Base-by-base conservation (phyloP, 2,329 filamentous ascomycete genomes). In the Cryoendolithus antarcticus region DNA sequence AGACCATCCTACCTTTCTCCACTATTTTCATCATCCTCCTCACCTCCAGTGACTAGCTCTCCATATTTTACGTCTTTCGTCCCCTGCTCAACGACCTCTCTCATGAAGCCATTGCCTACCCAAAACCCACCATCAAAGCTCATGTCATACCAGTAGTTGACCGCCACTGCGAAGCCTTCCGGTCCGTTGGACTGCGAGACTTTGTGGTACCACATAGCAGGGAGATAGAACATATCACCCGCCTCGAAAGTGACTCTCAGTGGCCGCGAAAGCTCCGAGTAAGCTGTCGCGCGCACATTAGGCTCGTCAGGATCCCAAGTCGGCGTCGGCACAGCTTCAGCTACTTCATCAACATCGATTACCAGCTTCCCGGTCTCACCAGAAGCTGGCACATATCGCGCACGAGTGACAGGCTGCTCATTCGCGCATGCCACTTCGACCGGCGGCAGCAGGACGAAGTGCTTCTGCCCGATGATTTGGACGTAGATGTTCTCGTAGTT, bases 131-230 rank as follows among this genome's bases (percentile, higher is more conserved):
- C 81, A 19, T 67, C 67, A 50, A 84, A 88, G 24, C 85, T 79
- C 71, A 88, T 81, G 55, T 89, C 82, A 48, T 86, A 86, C 80
- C 84, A 91, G 58, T 89, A 89, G 52, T 91, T 91, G 30, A 86
- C 77, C 1, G 84, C 82, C 40, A 82, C 75, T 31, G 82, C 85
- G 27, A 88, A 75, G 0, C 78, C 80, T 46, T 86, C 81, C 0
- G 74, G 64, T 0, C 69, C 69, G 47, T 75, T 77, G 2, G 72
- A 77, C 55, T 91, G 84, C 5, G 73, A 76, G 4, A 91, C 84
- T 56, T 89, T 86, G 56, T 91, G 84, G 55, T 83, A 85, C 84
- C 84, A 91, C 68, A 88, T 73, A 4, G 81, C 77, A 4, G 84
- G 84, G 24, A 91, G 63, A 60, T 91, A 91, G 10, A 91, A 59